Percentiles rank a stretch among this genome's conserved stretches.
These are phyloP conservation scores for Pharus latifolius DNA, from an alignment of 176 grass and related monocot genomes.

Conservation along the genomic window DNA sequence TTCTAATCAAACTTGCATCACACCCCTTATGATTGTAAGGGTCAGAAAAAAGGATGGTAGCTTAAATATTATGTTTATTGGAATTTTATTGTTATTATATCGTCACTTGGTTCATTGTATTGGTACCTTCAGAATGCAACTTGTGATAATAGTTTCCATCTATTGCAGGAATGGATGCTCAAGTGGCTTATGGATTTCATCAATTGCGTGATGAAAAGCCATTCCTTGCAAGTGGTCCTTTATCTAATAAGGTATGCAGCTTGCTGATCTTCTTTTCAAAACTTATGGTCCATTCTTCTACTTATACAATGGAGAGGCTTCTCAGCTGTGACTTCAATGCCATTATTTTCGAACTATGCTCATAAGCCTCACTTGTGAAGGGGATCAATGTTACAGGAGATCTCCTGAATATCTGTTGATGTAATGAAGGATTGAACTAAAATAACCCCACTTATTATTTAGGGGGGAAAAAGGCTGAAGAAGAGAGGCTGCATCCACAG, in stretches of 20 bases:
- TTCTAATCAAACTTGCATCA: no score
- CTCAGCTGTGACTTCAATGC: not conserved
- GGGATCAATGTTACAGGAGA: not conserved
- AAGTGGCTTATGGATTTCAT: constrained; percentile 96
- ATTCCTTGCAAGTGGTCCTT: constrained; percentile 80
- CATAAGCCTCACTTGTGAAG: not conserved
- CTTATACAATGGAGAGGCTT: not conserved
- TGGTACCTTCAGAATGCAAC: not conserved
- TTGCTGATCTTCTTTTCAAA: not conserved
- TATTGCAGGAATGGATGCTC: constrained; percentile 92
- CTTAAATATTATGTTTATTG: no score
- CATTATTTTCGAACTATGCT: not conserved
- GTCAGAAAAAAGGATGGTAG: not conserved
- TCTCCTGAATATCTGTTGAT: not conserved
- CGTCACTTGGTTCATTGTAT: not conserved
- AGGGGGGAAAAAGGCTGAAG: not conserved
- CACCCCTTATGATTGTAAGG: not conserved
- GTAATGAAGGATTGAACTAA: not conserved
- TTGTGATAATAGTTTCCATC: constrained; percentile 12
- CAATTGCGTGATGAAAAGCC: constrained; percentile 81
- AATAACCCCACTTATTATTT: not conserved
- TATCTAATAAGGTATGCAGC: constrained; percentile 88
- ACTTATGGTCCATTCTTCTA: constrained; percentile 1
- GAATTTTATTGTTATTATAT: not conserved
- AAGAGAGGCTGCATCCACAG: not conserved